Evolutionary conservation across 768 basidiomycete species (phyloP).

Genomic region (Tubosaeta brunneosetosa): DNA sequence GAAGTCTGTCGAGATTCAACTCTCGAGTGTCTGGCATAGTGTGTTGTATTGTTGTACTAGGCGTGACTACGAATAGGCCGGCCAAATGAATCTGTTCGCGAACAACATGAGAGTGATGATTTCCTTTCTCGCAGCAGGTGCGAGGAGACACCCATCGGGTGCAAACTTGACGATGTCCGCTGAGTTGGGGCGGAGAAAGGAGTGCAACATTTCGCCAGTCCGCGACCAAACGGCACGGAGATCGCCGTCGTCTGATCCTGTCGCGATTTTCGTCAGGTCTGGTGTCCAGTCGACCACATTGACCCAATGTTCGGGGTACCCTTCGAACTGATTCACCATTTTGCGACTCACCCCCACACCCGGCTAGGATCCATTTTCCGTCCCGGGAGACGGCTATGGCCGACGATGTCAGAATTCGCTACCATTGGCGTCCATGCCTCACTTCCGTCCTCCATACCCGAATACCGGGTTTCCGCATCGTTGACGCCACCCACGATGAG

Average conservation of each 20-base stretch:
- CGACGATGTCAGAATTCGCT: not conserved
- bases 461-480: not conserved
- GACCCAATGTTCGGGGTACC: no score
- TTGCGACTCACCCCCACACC: not conserved
- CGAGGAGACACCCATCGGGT: not conserved
- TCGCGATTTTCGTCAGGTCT: not conserved
- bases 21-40: no score
- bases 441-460: not conserved
- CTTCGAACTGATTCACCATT: not conserved
- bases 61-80: no score
- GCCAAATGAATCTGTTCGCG: no score
- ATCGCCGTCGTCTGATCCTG: not conserved
- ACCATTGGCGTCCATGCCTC: not conserved
- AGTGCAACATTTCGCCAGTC: not conserved
- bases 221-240: not conserved
- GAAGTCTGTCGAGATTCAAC: no score
- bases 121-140: no score
- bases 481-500: not conserved
- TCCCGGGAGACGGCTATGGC: not conserved
- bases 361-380: not conserved
- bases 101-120: no score
- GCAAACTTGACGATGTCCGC: not conserved
- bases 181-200: not conserved
- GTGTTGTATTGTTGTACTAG: no score
- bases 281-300: not conserved